Conservation (phyloP, 805 yeast genomes). For the Saccharomycopsis javanensis region DNA sequence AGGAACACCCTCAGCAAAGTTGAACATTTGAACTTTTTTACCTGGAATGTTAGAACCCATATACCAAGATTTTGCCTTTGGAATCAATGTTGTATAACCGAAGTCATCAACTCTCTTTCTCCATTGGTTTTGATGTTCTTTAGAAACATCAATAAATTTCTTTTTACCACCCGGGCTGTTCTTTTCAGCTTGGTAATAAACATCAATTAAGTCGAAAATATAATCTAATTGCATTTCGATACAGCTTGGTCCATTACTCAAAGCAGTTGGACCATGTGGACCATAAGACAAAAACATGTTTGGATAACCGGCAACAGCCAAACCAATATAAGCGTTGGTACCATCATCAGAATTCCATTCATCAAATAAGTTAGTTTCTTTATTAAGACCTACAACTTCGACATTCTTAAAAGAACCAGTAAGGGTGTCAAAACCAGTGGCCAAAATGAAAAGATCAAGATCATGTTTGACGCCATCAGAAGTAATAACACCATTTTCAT, state of each 20-base stretch:
- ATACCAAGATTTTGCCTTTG: slow-evolving; percentile 24
- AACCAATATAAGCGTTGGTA: slow-evolving; percentile 22
- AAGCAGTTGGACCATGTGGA: slow-evolving; percentile 27
- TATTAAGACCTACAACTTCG: slow-evolving; percentile 18
- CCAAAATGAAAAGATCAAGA: slow-evolving; percentile 20
- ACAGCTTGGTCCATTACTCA: slow-evolving; percentile 26
- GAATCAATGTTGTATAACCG: slow-evolving; percentile 21
- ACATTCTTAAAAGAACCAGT: slow-evolving; percentile 24
- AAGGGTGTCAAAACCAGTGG: slow-evolving; percentile 23
- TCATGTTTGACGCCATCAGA: slow-evolving; percentile 17
- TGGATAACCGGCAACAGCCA: slow-evolving; percentile 23
- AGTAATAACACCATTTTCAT: slow-evolving; percentile 17
- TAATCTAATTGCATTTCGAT: slow-evolving; percentile 23
- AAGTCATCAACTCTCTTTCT: slow-evolving; percentile 21
- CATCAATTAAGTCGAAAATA: slow-evolving; percentile 20
- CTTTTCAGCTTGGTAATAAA: slow-evolving; percentile 10
- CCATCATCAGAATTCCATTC: slow-evolving; percentile 14
- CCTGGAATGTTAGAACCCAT: slow-evolving; percentile 28
- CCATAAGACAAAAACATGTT: slow-evolving; percentile 27
- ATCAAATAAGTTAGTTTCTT: slow-evolving; percentile 17
- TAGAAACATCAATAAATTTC: slow-evolving; percentile 19
- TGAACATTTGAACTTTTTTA: slow-evolving; percentile 23
- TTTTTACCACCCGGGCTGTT: not conserved
- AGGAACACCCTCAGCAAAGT: slow-evolving; percentile 23
- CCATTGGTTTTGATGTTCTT: slow-evolving; percentile 22